Evolutionary conservation across 176 grass and related monocot genomes (phyloP).

Genomic region (Zoysia pacifica): DNA sequence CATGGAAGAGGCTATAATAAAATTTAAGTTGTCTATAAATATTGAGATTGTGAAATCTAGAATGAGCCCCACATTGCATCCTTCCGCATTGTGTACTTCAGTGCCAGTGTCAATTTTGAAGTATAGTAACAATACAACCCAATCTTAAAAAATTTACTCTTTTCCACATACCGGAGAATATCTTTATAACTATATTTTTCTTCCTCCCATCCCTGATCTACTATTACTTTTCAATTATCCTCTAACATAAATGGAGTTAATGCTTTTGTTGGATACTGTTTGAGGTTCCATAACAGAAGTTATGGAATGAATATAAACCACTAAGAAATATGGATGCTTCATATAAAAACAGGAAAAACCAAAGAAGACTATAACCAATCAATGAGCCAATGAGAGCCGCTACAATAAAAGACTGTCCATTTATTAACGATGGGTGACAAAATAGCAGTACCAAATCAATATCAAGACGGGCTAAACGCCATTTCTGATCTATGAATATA

Average conservation of each 20-base stretch:
- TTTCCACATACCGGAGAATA: slow-evolving; percentile 79
- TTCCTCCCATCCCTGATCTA: slow-evolving; percentile 74
- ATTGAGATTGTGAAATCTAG: too few relatives aligned
- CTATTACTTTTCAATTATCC: slow-evolving; percentile 82
- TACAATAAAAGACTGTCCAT: too few relatives aligned
- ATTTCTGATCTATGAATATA: too few relatives aligned
- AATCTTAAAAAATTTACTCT: slow-evolving; percentile 47
- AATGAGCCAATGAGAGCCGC: too few relatives aligned
- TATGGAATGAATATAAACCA: slow-evolving; percentile 23
- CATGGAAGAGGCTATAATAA: too few relatives aligned
- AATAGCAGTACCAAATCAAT: too few relatives aligned
- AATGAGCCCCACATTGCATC: too few relatives aligned
- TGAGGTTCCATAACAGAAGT: slow-evolving; percentile 23
- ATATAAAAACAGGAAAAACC: background rate
- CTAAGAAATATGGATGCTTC: slow-evolving; percentile 21
- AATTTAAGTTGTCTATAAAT: too few relatives aligned
- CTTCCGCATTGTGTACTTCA: background rate
- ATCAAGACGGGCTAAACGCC: too few relatives aligned
- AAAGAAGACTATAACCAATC: background rate
- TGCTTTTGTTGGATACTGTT: slow-evolving; percentile 96
- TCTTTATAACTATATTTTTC: slow-evolving; percentile 74
- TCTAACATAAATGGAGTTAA: slow-evolving; percentile 95
- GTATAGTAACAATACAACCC: slow-evolving; percentile 26
- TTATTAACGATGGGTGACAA: too few relatives aligned
- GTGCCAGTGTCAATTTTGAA: slow-evolving; percentile 1